Evolutionary conservation across 257 asterid genomes (phyloP).

Genomic region (Solanum etuberosum): DNA sequence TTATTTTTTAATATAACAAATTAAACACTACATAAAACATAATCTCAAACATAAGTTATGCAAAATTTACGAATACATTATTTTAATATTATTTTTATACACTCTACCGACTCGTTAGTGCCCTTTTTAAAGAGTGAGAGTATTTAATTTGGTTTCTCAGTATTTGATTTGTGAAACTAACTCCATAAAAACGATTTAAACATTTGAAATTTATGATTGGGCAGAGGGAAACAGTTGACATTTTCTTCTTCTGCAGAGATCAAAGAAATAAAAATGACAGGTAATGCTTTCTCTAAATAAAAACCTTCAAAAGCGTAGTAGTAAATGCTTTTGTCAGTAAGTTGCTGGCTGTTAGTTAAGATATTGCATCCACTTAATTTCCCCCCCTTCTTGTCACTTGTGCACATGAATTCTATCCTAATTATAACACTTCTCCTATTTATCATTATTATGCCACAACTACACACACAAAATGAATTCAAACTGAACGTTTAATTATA

Average conservation of each 20-base stretch:
- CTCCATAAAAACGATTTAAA: background rate
- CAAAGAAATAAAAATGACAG: background rate
- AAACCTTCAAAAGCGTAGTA: background rate
- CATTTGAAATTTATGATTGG: background rate
- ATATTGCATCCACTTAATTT: background rate
- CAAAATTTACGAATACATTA: no score
- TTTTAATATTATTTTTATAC: background rate
- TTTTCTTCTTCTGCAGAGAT: background rate
- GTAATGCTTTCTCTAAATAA: background rate
- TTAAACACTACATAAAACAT: background rate
- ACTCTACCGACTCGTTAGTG: background rate
- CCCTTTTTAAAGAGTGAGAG: background rate
- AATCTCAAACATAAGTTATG: no score
- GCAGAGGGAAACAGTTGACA: background rate
- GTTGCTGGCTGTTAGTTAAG: background rate
- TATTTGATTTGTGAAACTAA: background rate
- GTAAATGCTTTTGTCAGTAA: background rate
- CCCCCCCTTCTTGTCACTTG: no score
- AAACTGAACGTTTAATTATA: no score
- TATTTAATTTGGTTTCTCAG: background rate
- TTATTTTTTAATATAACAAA: no score
- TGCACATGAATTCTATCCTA: background rate
- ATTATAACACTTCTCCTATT: background rate
- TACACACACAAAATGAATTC: background rate
- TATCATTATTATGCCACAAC: background rate